These are phyloP conservation scores for Colletotrichum lindemuthianum DNA, from an alignment of 2,329 filamentous ascomycete species.

Conservation along the genomic window DNA sequence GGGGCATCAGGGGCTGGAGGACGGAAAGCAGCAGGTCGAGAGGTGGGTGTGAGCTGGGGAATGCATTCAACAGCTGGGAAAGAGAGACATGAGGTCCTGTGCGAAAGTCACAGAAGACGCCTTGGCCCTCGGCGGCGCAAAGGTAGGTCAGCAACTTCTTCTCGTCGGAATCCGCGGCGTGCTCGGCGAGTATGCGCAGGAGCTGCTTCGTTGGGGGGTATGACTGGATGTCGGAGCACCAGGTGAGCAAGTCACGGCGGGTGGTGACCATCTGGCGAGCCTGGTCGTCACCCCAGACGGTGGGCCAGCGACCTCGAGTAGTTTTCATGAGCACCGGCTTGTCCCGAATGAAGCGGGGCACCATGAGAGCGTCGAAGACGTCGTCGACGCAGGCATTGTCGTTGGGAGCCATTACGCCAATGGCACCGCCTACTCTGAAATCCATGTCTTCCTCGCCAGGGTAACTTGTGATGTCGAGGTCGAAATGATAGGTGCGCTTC, in stretches of 20 bases:
- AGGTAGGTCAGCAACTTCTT: constrained; percentile 89
- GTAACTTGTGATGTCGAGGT: constrained; percentile 95
- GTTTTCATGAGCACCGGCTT: constrained; percentile 85
- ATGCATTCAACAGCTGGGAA: constrained; percentile 86
- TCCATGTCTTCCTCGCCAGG: constrained; percentile 85
- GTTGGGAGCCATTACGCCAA: constrained; percentile 93
- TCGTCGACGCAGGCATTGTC: constrained; percentile 80
- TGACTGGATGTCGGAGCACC: constrained; percentile 94
- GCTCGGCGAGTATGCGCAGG: constrained; percentile 85
- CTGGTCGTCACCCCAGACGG: constrained; percentile 94
- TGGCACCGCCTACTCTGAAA: constrained; percentile 96
- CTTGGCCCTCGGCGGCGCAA: constrained; percentile 89
- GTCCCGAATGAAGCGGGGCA: constrained; percentile 85
- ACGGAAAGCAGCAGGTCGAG: constrained; percentile 83
- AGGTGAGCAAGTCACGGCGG: constrained; percentile 89
- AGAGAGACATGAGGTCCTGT: constrained; percentile 89
- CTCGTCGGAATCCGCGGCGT: constrained; percentile 82
- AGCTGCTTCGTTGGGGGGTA: constrained; percentile 90
- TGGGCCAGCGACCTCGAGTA: constrained; percentile 88
- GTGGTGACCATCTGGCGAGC: constrained; percentile 89
- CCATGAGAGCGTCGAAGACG: constrained; percentile 81
- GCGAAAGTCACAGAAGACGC: constrained; percentile 91
- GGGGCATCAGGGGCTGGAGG: constrained; percentile 91
- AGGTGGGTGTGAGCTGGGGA: constrained; percentile 90
- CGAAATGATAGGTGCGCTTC: constrained; percentile 98